Evolutionary conservation across 179 eudicot genomes (phyloP), one percentile per base, ranked within the genome.

Genomic region (Heliamphora pulchella): DNA sequence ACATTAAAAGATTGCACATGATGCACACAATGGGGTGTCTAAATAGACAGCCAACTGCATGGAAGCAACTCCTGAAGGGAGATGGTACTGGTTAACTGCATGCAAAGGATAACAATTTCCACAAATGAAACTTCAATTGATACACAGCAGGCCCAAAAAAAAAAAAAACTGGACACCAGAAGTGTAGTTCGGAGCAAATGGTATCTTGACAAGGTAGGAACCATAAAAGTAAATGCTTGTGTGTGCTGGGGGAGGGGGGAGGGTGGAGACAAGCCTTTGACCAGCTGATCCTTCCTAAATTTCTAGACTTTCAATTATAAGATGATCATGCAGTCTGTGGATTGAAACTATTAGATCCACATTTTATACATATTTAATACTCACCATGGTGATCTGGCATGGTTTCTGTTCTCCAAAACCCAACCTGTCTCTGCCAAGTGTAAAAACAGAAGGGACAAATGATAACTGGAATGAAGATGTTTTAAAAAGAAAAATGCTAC

Each of bases 401-500:
- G 63, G 82, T 67, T 75, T 88, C 93, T 63, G 81, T 76, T 86
- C 86, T 85, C 88, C 89, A 82, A 55, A 88, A 84, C 43, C 89
- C 88, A 76, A 84, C 81, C 78, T 87, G 91, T 84, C 88, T 90
- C 93, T 92, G 90, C 85, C 80, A 80, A 84, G 51, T 82, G 17
- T 50, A 75, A 64, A 72, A 74, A 51, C 3, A 77, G 50, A 70
- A 54, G 62, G 17, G 55, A 79, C 62, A 14, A 66, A 65, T 71
- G 17, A 69, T 71, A 82, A 81, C 81, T 48, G 57, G 77, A 53
- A 64, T 0, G 68, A 81, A 4, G 3, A 43, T 66, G 2, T 13
- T 48, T 20, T 46, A 76, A 81, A 13, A 80, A 10, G 18, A 20
- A 10, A 71, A 71, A 71, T 46, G 17, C 43, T 14, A 71, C 14